A percentile compares a stretch with the other conserved stretches of the same genome.
phyloP scores from a whole-genome alignment of 2,329 filamentous ascomycete species.

The Cercospora brassicicola region DNA sequence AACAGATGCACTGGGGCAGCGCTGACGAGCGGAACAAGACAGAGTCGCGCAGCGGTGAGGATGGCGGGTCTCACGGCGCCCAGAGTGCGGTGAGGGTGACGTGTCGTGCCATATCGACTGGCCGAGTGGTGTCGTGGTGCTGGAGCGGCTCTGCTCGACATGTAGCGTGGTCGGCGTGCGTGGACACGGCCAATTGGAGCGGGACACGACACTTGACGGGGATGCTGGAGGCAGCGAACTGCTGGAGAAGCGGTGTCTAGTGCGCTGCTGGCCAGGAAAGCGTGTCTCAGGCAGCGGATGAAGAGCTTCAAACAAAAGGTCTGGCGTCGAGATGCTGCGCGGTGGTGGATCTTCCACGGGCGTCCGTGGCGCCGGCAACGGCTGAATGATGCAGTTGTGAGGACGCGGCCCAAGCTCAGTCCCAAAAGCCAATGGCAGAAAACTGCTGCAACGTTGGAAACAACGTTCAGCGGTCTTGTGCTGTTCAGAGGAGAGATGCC shows the following conservation, averaged over 20 bases:
- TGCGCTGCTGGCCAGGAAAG: not conserved
- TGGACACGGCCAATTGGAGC: not conserved
- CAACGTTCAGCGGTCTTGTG: not conserved
- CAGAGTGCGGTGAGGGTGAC: constrained; percentile 2
- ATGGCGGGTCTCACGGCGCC: constrained; percentile 23
- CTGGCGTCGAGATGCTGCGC: not conserved
- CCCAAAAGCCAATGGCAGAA: not conserved
- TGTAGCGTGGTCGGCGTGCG: not conserved
- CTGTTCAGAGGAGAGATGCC: not conserved
- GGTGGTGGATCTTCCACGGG: not conserved
- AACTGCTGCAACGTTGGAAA: not conserved
- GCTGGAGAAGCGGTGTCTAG: not conserved
- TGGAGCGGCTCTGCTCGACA: constrained; percentile 5
- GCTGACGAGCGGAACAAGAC: constrained; percentile 26
- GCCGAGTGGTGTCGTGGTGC: not conserved
- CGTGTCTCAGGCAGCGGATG: not conserved
- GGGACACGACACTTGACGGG: not conserved
- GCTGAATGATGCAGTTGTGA: not conserved
- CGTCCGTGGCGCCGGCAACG: not conserved
- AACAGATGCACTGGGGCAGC: constrained; percentile 21
- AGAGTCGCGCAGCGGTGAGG: constrained; percentile 25
- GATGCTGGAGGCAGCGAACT: not conserved
- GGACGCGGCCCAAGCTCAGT: not conserved
- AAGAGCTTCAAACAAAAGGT: not conserved
- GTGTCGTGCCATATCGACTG: constrained; percentile 7